phyloP scores from a whole-genome alignment of 139 green algal genomes.

The Auxenochlorella pyrenoidosa region DNA sequence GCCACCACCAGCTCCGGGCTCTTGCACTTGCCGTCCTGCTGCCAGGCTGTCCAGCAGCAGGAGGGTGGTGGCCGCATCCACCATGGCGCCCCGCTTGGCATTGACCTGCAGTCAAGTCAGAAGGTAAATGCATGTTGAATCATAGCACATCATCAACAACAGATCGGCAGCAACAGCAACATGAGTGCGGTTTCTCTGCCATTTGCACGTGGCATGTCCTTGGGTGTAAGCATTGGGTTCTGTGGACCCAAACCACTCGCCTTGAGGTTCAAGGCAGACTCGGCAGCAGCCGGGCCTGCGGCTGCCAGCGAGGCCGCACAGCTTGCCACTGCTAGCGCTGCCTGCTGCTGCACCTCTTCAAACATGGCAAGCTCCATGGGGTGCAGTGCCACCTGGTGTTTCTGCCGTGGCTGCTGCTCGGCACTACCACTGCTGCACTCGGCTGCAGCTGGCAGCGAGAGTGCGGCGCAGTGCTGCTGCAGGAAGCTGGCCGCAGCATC shows the following conservation, averaged over 20 bases:
- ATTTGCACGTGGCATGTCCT: not conserved
- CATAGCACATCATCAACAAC: no score
- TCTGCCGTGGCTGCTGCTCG: not conserved
- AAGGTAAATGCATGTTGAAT: no score
- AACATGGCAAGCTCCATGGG: conserved; percentile 2
- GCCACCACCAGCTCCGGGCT: not conserved
- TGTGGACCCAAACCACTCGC: not conserved
- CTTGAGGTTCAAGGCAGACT: conserved; percentile 12
- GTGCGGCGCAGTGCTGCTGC: not conserved
- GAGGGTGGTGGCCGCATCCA: conserved; percentile 4
- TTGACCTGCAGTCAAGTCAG: not conserved
- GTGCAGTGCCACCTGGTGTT: not conserved
- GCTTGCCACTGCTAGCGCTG: not conserved
- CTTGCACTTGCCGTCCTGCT: no score
- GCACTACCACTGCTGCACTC: not conserved
- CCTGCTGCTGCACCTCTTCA: conserved; percentile 18
- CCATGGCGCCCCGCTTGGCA: not conserved
- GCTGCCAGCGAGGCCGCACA: not conserved
- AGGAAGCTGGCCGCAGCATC: not conserved
- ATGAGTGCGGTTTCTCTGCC: no score
- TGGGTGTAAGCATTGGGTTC: not conserved
- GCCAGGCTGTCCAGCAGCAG: conserved; percentile 23
- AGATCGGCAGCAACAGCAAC: no score
- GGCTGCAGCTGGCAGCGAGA: not conserved
- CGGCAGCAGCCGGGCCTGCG: not conserved